Evolutionary conservation across 2,329 filamentous ascomycete genomes (phyloP), one percentile per base, ranked within the genome.

Genomic region (Botrytis byssoidea): DNA sequence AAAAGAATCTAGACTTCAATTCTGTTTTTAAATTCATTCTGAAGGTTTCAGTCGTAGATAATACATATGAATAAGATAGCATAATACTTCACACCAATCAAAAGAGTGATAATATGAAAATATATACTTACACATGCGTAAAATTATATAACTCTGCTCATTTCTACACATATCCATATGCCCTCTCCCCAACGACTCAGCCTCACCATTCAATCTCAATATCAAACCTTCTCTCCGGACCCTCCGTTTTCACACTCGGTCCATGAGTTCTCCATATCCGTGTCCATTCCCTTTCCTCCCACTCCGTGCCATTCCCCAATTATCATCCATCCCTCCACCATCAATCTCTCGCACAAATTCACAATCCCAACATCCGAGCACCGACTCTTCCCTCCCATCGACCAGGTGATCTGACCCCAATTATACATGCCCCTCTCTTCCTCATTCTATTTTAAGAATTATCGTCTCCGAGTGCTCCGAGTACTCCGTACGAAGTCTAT

Each of bases 211-310:
- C 25, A 57, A 55, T 57, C 42, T 25, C 63, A 66, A 66, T 37
- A 35, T 48, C 44, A 37, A 48, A 51, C 12, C 16, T 20, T 55
- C 35, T 35, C 29, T 14, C 3, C 12, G 20, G 9, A 59, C 7
- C n/a, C 67, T 57, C 29, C n/a, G 5, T 44, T 20, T 12, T 55
- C 14, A 55, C n/a, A 55, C 32, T 55, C 63, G 76, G 67, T 75
- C 71, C 70, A 32, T 66, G 10, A 29, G n/a, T 22, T 22, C 10
- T 32, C 25, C 16, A 29, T 20, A 29, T 55, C 16, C 22, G 1
- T 25, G 5, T 25, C 44, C 16, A 20, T 46, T 20, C 3, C 42
- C 42, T 44, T 18, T 65, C 9, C 1, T 9, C 7, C 61, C 2
- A 29, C n/a, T 22, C n/a, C n/a, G 18, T 46, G 10, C 32, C 29